phyloP scores from a whole-genome alignment of 495 filamentous ascomycete species.

The Neurospora sp. region DNA sequence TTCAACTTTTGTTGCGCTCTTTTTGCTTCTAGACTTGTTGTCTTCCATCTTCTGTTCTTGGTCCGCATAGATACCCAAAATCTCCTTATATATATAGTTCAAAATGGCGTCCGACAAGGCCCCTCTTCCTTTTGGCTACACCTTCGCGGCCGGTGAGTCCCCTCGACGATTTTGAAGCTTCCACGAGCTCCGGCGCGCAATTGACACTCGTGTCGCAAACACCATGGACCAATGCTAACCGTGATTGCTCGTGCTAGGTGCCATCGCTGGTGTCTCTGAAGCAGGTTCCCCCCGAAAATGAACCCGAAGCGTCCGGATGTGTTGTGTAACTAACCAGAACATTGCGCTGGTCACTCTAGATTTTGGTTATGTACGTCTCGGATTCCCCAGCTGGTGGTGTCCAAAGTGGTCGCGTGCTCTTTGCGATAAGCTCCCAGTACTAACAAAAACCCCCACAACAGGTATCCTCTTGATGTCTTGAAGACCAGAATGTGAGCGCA shows the following conservation, averaged over 20 bases:
- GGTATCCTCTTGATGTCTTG: conserved; percentile 97
- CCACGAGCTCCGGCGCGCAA: neutral
- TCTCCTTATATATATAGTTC: neutral
- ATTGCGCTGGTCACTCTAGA: conserved; percentile 36
- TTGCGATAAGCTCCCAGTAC: neutral
- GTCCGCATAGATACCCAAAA: neutral
- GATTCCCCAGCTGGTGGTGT: neutral
- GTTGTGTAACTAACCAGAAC: neutral
- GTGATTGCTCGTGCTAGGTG: conserved; percentile 7
- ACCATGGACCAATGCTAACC: conserved; percentile 9
- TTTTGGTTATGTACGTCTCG: conserved; percentile 66
- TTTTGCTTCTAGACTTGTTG: neutral
- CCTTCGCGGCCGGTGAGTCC: conserved; percentile 24
- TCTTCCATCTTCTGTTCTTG: neutral
- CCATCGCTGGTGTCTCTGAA: conserved; percentile 22
- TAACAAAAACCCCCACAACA: conserved; percentile 25
- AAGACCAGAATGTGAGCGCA: conserved; percentile 86
- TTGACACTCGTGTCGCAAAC: neutral
- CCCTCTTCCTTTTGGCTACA: conserved; percentile 27
- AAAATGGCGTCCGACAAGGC: conserved; percentile 23
- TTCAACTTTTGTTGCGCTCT: conserved; percentile 7
- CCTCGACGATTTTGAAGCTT: neutral
- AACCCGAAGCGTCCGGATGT: neutral
- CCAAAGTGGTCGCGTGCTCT: conserved; percentile 10
- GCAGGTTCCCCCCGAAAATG: conserved; percentile 5